These are phyloP conservation scores for Cryptosporidium ubiquitum DNA, from an alignment of 169 alveolate species.

Conservation along the genomic window DNA sequence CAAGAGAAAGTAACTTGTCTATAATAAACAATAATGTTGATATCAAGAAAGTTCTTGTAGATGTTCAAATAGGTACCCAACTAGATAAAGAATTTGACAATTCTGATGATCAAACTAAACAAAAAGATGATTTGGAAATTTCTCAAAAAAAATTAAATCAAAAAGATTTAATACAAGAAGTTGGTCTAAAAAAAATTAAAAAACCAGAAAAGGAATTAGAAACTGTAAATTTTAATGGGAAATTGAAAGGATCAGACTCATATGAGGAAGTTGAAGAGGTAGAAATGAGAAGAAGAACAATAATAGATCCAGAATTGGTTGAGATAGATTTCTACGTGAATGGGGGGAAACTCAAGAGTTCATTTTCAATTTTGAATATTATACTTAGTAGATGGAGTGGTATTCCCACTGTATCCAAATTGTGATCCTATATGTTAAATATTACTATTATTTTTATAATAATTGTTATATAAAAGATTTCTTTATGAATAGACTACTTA, in stretches of 20 bases:
- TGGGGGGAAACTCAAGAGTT: slow-evolving; percentile 5
- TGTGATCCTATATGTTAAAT: not conserved
- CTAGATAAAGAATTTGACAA: not conserved
- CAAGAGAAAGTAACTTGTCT: slow-evolving; percentile 36
- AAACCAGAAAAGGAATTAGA: not conserved
- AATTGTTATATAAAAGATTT: not conserved
- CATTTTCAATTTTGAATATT: slow-evolving; percentile 32
- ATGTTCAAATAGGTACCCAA: slow-evolving; percentile 4
- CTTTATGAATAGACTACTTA: not conserved
- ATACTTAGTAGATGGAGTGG: slow-evolving; percentile 70
- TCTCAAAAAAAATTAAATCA: not conserved
- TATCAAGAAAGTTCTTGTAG: not conserved
- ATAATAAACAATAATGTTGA: not conserved
- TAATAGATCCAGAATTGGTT: slow-evolving; percentile 49
- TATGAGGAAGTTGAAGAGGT: not conserved
- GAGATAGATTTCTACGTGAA: slow-evolving; percentile 56
- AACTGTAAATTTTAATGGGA: not conserved
- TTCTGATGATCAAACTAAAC: not conserved
- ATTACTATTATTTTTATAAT: not conserved
- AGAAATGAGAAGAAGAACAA: not conserved
- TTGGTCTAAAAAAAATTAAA: not conserved
- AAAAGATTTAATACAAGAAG: not conserved
- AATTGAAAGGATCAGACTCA: not conserved
- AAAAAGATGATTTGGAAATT: not conserved
- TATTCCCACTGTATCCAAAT: slow-evolving; percentile 46